Conservation (phyloP, 2,329 filamentous ascomycete genomes). For the Paecilomyces niveus region DNA sequence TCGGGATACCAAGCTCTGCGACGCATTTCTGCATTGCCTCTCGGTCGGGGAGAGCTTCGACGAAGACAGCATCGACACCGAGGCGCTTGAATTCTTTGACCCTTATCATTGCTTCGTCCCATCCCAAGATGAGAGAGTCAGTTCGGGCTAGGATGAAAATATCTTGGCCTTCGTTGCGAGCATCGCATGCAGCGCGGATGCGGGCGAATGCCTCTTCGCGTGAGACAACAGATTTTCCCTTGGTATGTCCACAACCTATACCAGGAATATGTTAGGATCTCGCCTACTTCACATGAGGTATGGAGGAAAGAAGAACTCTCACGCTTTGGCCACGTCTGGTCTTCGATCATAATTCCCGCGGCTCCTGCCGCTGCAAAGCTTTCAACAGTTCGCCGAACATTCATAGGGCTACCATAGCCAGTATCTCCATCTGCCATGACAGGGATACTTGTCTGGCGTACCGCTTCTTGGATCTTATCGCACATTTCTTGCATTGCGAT, state of each 20-base stretch:
- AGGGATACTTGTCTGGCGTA: conserved; percentile 31
- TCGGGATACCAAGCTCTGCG: conserved; percentile 31
- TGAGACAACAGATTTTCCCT: conserved; percentile 41
- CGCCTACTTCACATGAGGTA: not conserved
- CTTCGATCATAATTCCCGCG: conserved; percentile 38
- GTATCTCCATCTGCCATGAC: conserved; percentile 44
- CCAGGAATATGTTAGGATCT: not conserved
- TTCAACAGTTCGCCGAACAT: conserved; percentile 41
- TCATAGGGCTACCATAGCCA: conserved; percentile 43
- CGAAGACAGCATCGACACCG: conserved; percentile 40
- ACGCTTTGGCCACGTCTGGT: conserved; percentile 46
- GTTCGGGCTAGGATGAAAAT: conserved; percentile 43
- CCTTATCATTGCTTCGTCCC: conserved; percentile 39
- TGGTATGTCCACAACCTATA: conserved; percentile 40
- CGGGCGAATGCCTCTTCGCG: conserved; percentile 41
- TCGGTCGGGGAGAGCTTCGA: conserved; percentile 39
- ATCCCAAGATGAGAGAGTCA: conserved; percentile 27
- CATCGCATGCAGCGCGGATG: conserved; percentile 41
- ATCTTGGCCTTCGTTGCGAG: conserved; percentile 38
- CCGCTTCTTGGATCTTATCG: conserved; percentile 38
- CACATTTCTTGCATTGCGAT: conserved; percentile 44
- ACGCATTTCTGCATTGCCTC: conserved; percentile 35
- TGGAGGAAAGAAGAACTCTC: conserved; percentile 4
- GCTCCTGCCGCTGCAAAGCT: conserved; percentile 36
- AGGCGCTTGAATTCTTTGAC: conserved; percentile 37